These are phyloP conservation scores for Boletus rufocinnamomeus DNA, from an alignment of 768 basidiomycete genomes.

Conservation along the genomic window DNA sequence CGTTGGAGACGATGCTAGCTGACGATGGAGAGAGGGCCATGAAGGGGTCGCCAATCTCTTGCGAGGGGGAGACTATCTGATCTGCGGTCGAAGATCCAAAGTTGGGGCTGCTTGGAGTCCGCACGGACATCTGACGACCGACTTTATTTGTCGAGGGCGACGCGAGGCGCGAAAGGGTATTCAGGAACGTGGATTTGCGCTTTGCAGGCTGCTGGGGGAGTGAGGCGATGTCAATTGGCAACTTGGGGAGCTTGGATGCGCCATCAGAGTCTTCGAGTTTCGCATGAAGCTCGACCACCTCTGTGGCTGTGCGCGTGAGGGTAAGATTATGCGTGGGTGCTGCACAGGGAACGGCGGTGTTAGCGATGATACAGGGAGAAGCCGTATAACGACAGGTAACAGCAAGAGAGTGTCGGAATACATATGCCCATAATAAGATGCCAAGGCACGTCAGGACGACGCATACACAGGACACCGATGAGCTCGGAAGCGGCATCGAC, in stretches of 20 bases:
- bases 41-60: slow-evolving; percentile 67
- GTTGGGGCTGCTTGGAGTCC: slow-evolving; percentile 32
- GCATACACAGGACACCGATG: slow-evolving; percentile 27
- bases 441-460: slow-evolving; percentile 20
- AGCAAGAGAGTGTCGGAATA: slow-evolving; percentile 17
- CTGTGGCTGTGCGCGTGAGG: slow-evolving; percentile 72
- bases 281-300: slow-evolving; percentile 79
- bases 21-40: slow-evolving; percentile 40
- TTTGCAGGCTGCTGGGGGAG: slow-evolving; percentile 57
- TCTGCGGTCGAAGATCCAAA: slow-evolving; percentile 36
- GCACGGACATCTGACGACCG: slow-evolving; percentile 42
- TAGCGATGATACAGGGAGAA: slow-evolving; percentile 27
- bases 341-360: slow-evolving; percentile 39
- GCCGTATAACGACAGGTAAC: slow-evolving; percentile 18
- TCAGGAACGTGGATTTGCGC: slow-evolving; percentile 82
- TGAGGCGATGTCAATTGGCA: slow-evolving; percentile 59
- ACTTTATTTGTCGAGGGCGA: slow-evolving; percentile 65
- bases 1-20: slow-evolving; percentile 19
- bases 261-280: slow-evolving; percentile 73
- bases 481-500: slow-evolving; percentile 28
- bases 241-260: slow-evolving; percentile 53
- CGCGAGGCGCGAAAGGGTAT: slow-evolving; percentile 81
- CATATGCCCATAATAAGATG: slow-evolving; percentile 14
- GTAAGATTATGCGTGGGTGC: slow-evolving; percentile 91
- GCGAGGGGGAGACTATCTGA: slow-evolving; percentile 49